Conservation (phyloP, 2,329 filamentous ascomycete genomes). For the Colletotrichum sp. region DNA sequence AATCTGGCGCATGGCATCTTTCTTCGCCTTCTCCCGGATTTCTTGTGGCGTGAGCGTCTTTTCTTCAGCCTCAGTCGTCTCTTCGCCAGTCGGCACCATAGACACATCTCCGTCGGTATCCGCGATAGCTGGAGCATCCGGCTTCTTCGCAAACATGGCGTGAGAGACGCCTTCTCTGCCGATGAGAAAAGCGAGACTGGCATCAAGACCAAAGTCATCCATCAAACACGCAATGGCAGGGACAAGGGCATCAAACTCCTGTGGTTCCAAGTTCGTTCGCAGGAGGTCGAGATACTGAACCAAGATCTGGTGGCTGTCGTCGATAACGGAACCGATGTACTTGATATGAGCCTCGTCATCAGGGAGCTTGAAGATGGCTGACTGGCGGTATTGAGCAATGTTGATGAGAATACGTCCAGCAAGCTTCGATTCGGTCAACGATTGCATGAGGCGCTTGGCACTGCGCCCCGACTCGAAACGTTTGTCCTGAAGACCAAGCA, state of each 20-base stretch:
- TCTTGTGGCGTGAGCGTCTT: slow-evolving; percentile 27
- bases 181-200: slow-evolving; percentile 84
- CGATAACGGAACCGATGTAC: slow-evolving; percentile 83
- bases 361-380: slow-evolving; percentile 78
- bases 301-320: slow-evolving; percentile 87
- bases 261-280: slow-evolving; percentile 75
- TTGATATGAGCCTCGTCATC: slow-evolving; percentile 84
- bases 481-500: slow-evolving; percentile 81
- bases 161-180: slow-evolving; percentile 76
- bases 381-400: slow-evolving; percentile 87
- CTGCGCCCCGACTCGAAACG: slow-evolving; percentile 78
- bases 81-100: slow-evolving; percentile 39
- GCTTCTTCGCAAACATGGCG: slow-evolving; percentile 52
- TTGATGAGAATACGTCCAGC: slow-evolving; percentile 86
- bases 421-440: slow-evolving; percentile 78
- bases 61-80: slow-evolving; percentile 34
- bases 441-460: slow-evolving; percentile 79
- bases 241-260: slow-evolving; percentile 80
- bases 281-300: slow-evolving; percentile 90
- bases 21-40: slow-evolving; percentile 36
- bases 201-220: slow-evolving; percentile 78
- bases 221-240: slow-evolving; percentile 79
- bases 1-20: slow-evolving; percentile 51
- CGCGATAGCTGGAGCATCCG: slow-evolving; percentile 25
- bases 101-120: slow-evolving; percentile 65